These are phyloP conservation scores for Chimonanthus praecox DNA, from an alignment of 164 flowering plant species.

Conservation along the genomic window DNA sequence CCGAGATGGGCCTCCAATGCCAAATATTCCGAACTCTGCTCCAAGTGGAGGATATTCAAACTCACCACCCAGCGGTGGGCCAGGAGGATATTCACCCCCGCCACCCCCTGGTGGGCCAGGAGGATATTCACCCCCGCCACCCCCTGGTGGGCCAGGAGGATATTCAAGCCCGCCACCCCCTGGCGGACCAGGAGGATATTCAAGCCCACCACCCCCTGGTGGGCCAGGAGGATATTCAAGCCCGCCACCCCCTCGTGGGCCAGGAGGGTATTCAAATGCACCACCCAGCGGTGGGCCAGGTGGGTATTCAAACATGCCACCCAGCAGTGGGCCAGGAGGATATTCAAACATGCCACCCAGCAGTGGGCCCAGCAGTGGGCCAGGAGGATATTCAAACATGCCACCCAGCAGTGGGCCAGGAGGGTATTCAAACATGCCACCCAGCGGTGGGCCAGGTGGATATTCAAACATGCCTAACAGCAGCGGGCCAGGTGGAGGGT, in stretches of 20 bases:
- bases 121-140: conserved; percentile 18
- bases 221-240: not conserved
- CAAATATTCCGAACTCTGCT: conserved; percentile 2
- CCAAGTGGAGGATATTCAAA: conserved; percentile 3
- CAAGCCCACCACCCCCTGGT: not conserved
- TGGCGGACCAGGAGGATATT: not conserved
- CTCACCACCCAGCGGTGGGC: not conserved
- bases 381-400: not conserved
- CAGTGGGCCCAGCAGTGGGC: not conserved
- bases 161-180: not conserved
- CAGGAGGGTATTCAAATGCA: not conserved
- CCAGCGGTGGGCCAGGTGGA: not conserved
- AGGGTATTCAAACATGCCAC: not conserved
- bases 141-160: conserved; percentile 1
- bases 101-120: conserved; percentile 9
- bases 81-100: not conserved
- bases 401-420: not conserved
- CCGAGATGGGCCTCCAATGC: conserved; percentile 19
- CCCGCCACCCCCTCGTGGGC: not conserved
- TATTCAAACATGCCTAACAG: not conserved
- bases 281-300: not conserved
- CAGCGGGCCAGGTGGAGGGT: not conserved
- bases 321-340: not conserved
- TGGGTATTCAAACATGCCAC: not conserved
- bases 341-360: not conserved